These are phyloP conservation scores for Nicotiana noctiflora DNA, from an alignment of 257 asterid genomes.

Conservation along the genomic window DNA sequence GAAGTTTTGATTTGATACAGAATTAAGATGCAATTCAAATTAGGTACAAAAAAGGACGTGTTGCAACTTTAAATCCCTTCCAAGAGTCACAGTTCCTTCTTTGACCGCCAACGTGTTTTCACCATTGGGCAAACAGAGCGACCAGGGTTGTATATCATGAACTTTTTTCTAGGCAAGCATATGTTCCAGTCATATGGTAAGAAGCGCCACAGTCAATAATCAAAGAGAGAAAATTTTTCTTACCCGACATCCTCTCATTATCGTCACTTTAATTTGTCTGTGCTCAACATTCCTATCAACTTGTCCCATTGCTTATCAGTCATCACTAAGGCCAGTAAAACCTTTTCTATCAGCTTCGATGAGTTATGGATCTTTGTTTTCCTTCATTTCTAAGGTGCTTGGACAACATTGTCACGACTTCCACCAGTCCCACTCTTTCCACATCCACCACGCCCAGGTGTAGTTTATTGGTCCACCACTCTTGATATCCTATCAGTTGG, in stretches of 20 bases:
- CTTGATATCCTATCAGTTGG: neutral
- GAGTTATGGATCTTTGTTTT: neutral
- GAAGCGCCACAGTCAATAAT: constrained; percentile 1
- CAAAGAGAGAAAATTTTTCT: neutral
- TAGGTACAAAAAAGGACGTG: no score
- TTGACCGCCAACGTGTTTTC: neutral
- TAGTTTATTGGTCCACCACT: neutral
- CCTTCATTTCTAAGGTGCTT: neutral
- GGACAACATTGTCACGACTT: neutral
- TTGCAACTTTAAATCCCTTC: no score
- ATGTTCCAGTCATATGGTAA: neutral
- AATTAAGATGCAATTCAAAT: neutral
- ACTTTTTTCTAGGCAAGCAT: neutral
- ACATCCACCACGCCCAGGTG: neutral
- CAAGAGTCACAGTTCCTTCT: no score
- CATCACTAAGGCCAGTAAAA: neutral
- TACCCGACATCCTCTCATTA: neutral
- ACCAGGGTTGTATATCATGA: neutral
- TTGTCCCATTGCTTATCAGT: neutral
- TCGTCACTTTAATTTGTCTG: neutral
- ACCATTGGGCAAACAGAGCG: neutral
- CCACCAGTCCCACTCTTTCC: neutral
- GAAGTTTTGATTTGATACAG: neutral
- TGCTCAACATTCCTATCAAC: neutral
- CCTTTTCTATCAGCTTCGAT: neutral